These are phyloP conservation scores for Penicillium oxalicum DNA, from an alignment of 2,329 filamentous ascomycete species.

Conservation along the genomic window DNA sequence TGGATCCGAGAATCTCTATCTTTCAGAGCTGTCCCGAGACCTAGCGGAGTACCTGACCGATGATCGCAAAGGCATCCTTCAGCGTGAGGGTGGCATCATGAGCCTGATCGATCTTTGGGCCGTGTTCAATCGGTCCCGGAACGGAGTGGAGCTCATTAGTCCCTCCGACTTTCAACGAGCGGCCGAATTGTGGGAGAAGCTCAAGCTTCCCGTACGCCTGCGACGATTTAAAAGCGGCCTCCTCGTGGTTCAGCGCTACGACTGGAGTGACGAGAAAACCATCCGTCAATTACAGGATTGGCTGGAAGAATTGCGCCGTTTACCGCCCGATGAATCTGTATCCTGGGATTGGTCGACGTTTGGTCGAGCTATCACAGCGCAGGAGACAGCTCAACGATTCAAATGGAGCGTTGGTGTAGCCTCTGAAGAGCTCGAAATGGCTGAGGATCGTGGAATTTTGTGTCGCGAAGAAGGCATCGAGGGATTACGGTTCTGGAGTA, in stretches of 20 bases:
- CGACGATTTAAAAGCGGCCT: conserved; percentile 88
- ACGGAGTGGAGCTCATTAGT: conserved; percentile 89
- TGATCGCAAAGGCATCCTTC: conserved; percentile 70
- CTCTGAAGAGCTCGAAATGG: conserved; percentile 93
- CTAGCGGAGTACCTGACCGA: conserved; percentile 85
- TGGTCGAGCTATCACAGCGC: conserved; percentile 80
- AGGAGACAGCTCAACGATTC: conserved; percentile 82
- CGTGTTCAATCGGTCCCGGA: conserved; percentile 86
- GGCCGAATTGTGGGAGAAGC: conserved; percentile 76
- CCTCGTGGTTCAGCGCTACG: conserved; percentile 83
- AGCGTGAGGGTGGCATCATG: conserved; percentile 78
- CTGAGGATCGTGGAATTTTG: conserved; percentile 78
- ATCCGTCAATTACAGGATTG: conserved; percentile 69
- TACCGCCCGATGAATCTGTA: conserved; percentile 59
- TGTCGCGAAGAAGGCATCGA: conserved; percentile 91
- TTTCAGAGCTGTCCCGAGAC: conserved; percentile 79
- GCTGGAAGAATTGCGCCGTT: conserved; percentile 66
- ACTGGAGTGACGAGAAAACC: conserved; percentile 86
- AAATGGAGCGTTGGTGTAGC: conserved; percentile 97
- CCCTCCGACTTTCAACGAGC: conserved; percentile 89
- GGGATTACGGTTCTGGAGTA: conserved; percentile 89
- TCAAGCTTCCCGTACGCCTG: conserved; percentile 78
- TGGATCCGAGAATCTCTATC: conserved; percentile 76
- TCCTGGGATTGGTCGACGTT: conserved; percentile 72
- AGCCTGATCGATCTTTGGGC: conserved; percentile 89